Percentiles rank a stretch among this genome's conserved stretches.
Conservation (phyloP, 2,329 filamentous ascomycete species). For the Zelopaecilomyces penicillatus region DNA sequence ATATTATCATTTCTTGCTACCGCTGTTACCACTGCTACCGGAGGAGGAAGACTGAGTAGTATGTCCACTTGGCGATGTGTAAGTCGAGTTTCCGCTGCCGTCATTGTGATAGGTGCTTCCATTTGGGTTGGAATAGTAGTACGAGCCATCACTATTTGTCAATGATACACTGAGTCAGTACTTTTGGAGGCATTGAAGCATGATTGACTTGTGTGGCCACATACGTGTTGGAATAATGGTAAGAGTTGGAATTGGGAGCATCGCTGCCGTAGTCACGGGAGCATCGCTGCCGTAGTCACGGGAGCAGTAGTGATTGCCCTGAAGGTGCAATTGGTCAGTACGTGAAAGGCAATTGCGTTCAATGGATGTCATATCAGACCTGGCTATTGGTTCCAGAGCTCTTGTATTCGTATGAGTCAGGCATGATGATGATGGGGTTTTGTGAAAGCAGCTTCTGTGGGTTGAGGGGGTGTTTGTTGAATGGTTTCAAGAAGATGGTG, state of each 20-base stretch:
- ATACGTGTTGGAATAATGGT: conserved; percentile 60
- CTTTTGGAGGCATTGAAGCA: not conserved
- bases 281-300: conserved; percentile 53
- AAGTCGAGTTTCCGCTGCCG: conserved; percentile 48
- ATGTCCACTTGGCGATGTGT: conserved; percentile 46
- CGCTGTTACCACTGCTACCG: conserved; percentile 9
- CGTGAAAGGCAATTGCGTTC: not conserved
- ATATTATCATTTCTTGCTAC: not conserved
- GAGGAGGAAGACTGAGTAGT: conserved; percentile 1
- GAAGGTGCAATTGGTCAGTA: not conserved
- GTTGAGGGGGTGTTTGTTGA: too few species aligned
- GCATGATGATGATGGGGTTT: conserved; percentile 10
- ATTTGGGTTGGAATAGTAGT: conserved; percentile 65
- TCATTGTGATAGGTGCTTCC: conserved; percentile 62
- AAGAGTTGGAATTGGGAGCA: conserved; percentile 49
- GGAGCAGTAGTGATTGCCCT: conserved; percentile 62
- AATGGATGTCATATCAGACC: conserved; percentile 28
- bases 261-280: conserved; percentile 51
- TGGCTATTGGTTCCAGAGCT: conserved; percentile 54
- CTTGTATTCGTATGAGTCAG: conserved; percentile 32
- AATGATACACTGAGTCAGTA: not conserved
- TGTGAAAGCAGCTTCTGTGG: too few species aligned
- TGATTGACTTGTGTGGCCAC: conserved; percentile 12
- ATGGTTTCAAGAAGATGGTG: too few species aligned
- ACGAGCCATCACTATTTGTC: conserved; percentile 48